These are phyloP conservation scores for Pseudocercospora macadamiae DNA, from an alignment of 2,329 filamentous ascomycete genomes.

Conservation along the genomic window DNA sequence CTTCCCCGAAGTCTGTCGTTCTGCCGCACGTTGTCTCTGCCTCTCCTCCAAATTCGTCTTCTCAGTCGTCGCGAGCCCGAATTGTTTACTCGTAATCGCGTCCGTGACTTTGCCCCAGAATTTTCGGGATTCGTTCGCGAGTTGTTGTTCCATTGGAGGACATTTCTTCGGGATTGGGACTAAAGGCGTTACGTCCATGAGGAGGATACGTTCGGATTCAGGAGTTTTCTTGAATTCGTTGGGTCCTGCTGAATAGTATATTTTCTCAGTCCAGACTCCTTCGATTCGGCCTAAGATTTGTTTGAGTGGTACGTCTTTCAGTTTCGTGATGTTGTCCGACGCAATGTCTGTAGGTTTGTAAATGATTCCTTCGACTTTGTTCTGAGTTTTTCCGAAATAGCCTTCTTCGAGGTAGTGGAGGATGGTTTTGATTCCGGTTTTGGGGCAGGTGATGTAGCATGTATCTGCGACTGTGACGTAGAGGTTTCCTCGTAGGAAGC, in stretches of 20 bases:
- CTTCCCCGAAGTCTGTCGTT: slow-evolving; percentile 70
- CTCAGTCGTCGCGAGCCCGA: slow-evolving; percentile 76
- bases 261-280: slow-evolving; percentile 80
- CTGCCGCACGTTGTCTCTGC: slow-evolving; percentile 81
- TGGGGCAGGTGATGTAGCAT: slow-evolving; percentile 85
- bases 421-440: slow-evolving; percentile 88
- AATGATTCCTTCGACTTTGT: slow-evolving; percentile 86
- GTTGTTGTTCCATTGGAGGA: slow-evolving; percentile 76
- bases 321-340: slow-evolving; percentile 76
- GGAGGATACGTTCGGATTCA: slow-evolving; percentile 65
- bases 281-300: slow-evolving; percentile 81
- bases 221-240: slow-evolving; percentile 49
- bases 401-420: slow-evolving; percentile 92
- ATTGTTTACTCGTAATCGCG: slow-evolving; percentile 83
- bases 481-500: slow-evolving; percentile 82
- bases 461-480: slow-evolving; percentile 88
- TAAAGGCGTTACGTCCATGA: slow-evolving; percentile 88
- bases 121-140: slow-evolving; percentile 84
- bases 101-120: slow-evolving; percentile 89
- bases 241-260: slow-evolving; percentile 61
- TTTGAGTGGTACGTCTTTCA: slow-evolving; percentile 84
- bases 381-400: slow-evolving; percentile 89
- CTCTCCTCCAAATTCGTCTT: slow-evolving; percentile 92
- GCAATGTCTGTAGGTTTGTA: slow-evolving; percentile 82
- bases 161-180: slow-evolving; percentile 76